Evolutionary conservation across 2,329 filamentous ascomycete species (phyloP).

Genomic region (Colletotrichum tropicale): DNA sequence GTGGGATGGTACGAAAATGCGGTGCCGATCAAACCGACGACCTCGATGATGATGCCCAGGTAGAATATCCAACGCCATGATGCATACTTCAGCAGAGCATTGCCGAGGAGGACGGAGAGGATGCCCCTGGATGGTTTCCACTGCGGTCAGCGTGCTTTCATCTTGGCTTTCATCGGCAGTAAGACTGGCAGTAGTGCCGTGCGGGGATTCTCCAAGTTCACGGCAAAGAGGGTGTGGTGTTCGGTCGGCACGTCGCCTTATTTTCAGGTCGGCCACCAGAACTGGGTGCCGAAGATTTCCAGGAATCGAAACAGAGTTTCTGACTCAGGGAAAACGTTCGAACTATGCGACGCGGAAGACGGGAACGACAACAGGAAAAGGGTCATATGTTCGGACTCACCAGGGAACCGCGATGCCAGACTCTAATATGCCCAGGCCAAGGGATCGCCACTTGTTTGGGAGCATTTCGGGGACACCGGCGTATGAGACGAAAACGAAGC

Average conservation of each 20-base stretch:
- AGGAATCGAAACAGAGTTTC: background rate
- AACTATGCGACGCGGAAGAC: slow-evolving; percentile 18
- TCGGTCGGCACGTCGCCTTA: slow-evolving; percentile 6
- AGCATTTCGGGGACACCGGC: slow-evolving; percentile 36
- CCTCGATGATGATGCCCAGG: slow-evolving; percentile 29
- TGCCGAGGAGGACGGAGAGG: slow-evolving; percentile 30
- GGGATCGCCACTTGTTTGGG: slow-evolving; percentile 35
- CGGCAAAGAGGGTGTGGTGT: background rate
- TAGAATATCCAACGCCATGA: slow-evolving; percentile 32
- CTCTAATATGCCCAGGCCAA: slow-evolving; percentile 18
- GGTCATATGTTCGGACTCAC: slow-evolving; percentile 20
- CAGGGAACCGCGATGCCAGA: slow-evolving; percentile 16
- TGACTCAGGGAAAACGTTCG: slow-evolving; percentile 10
- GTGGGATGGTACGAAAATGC: slow-evolving; percentile 29
- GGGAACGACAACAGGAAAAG: background rate
- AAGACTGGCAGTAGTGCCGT: background rate
- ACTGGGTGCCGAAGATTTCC: background rate
- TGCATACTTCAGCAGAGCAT: slow-evolving; percentile 29
- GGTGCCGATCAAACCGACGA: slow-evolving; percentile 26
- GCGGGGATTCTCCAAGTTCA: background rate
- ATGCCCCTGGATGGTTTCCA: slow-evolving; percentile 25
- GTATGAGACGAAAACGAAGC: slow-evolving; percentile 36
- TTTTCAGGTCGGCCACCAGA: background rate
- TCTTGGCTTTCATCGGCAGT: background rate
- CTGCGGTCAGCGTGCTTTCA: background rate